A percentile compares a stretch with the other conserved stretches of the same genome.
These are phyloP conservation scores for Phialocephala sp. DNA, from an alignment of 2,329 filamentous ascomycete species.

Conservation along the genomic window DNA sequence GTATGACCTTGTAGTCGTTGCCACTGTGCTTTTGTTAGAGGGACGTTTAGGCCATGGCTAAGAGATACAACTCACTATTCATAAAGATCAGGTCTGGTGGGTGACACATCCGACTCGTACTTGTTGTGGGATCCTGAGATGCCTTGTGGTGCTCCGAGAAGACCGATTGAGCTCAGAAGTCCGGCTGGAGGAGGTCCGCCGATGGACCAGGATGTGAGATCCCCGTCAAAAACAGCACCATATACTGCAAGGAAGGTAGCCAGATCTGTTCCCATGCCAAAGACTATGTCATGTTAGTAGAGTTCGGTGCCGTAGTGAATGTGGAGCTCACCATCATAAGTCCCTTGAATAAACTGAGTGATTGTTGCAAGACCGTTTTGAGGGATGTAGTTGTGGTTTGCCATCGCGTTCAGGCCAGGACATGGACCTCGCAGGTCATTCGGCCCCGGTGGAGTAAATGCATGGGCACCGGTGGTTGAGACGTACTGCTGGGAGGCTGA, in stretches of 20 bases:
- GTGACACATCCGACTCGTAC: slow-evolving; percentile 59
- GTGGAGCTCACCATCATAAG: slow-evolving; percentile 35
- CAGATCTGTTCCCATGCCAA: slow-evolving; percentile 51
- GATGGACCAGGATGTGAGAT: slow-evolving; percentile 58
- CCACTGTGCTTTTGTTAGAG: slow-evolving; percentile 44
- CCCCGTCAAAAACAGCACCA: slow-evolving; percentile 54
- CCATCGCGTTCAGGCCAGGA: slow-evolving; percentile 50
- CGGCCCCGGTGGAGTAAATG: slow-evolving; percentile 29
- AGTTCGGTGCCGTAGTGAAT: slow-evolving; percentile 10
- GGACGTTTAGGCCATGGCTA: background rate
- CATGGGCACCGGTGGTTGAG: slow-evolving; percentile 29
- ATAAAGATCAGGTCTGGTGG: slow-evolving; percentile 59
- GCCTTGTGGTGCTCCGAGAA: slow-evolving; percentile 51
- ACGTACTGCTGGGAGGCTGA: slow-evolving; percentile 34
- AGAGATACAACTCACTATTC: slow-evolving; percentile 31
- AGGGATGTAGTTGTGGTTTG: slow-evolving; percentile 51
- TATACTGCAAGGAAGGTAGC: slow-evolving; percentile 48
- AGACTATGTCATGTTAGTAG: slow-evolving; percentile 43
- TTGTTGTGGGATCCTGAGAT: slow-evolving; percentile 59
- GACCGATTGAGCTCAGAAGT: slow-evolving; percentile 30
- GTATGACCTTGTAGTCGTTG: slow-evolving; percentile 56
- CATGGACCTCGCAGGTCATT: slow-evolving; percentile 40
- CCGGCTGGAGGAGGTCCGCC: slow-evolving; percentile 49
- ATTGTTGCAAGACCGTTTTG: slow-evolving; percentile 45
- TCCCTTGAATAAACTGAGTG: slow-evolving; percentile 42